Conservation (phyloP, 208 protist genomes). For the Acanthamoeba rhysodes region DNA sequence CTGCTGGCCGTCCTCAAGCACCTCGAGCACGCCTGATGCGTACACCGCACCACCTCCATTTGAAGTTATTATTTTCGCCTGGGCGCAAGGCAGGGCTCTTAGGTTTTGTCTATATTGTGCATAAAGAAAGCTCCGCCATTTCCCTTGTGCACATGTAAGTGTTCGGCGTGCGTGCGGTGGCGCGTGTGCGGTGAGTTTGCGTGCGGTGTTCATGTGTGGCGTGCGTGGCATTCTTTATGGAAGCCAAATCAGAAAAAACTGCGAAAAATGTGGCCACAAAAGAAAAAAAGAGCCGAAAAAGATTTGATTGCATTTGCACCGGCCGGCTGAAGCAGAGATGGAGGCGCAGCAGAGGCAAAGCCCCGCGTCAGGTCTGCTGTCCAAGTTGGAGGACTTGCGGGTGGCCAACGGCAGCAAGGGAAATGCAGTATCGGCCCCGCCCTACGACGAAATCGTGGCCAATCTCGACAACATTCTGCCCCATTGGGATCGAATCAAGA, state of each 20-base stretch:
- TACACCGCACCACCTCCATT: not conserved
- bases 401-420: constrained; percentile 8
- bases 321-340: not conserved
- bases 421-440: not conserved
- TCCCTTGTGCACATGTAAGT: not conserved
- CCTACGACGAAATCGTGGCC: constrained; percentile 1
- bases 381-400: not conserved
- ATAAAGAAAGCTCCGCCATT: not conserved
- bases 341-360: not conserved
- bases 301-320: not conserved
- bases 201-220: not conserved
- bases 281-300: too few species aligned
- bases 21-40: not conserved
- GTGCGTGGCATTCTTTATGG: not conserved
- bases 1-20: not conserved
- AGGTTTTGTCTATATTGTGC: not conserved
- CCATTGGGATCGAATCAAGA: constrained; percentile 32
- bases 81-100: not conserved
- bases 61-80: not conserved
- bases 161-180: not conserved
- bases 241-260: not conserved
- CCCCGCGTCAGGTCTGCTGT: not conserved
- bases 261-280: not conserved
- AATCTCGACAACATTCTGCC: constrained; percentile 36
- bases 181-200: not conserved